Conservation (phyloP, 257 asterid species). For the Forsythia suspensa region DNA sequence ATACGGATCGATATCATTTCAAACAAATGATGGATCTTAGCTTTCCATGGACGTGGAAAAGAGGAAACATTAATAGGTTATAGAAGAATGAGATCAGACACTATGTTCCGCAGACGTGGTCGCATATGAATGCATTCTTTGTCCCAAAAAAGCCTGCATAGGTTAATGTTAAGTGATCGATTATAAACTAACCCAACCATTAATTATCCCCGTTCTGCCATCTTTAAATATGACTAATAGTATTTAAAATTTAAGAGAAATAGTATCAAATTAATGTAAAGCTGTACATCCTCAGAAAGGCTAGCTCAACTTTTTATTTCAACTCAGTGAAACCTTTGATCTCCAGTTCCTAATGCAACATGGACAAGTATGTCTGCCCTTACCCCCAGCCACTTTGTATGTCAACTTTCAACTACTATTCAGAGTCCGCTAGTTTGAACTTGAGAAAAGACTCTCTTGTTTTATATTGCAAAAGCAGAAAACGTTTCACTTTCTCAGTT, state of each 20-base stretch:
- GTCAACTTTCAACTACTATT: neutral
- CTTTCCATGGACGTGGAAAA: neutral
- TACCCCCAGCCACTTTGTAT: neutral
- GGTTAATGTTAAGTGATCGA: neutral
- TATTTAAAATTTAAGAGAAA: neutral
- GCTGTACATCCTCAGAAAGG: neutral
- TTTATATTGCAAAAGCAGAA: constrained; percentile 5
- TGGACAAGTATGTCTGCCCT: neutral
- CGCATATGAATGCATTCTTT: neutral
- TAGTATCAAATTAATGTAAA: neutral
- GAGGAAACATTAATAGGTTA: neutral
- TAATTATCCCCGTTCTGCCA: neutral
- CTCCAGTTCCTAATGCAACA: neutral
- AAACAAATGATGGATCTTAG: neutral
- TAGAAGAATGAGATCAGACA: neutral
- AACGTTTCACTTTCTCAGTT: neutral
- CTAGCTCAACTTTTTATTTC: neutral
- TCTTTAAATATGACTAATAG: neutral
- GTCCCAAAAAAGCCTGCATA: neutral
- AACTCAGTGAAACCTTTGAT: neutral
- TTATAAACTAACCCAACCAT: neutral
- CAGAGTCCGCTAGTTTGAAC: neutral
- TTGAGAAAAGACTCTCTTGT: neutral
- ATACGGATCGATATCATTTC: neutral
- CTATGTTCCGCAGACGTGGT: neutral